phyloP scores from a whole-genome alignment of 1,139 yeast genomes.

The Kluyveromyces sp. region DNA sequence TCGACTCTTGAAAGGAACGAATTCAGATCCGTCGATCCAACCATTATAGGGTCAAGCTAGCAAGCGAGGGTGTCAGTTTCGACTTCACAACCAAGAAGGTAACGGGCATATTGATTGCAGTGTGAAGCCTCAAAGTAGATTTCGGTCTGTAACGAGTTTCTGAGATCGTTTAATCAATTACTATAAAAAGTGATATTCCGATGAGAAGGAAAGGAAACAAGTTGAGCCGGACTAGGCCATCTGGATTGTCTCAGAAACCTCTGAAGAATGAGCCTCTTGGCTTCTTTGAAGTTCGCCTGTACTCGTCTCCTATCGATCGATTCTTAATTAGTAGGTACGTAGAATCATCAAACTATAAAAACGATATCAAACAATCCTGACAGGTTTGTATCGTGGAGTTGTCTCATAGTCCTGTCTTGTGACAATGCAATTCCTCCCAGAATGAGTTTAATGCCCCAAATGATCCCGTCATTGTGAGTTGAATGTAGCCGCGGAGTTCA shows the following conservation, averaged over 20 bases:
- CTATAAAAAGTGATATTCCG: background rate
- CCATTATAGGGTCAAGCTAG: background rate
- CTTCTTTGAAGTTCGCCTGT: too few species aligned
- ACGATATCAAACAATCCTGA: background rate
- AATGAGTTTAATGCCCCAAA: background rate
- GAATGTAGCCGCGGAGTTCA: slow-evolving; percentile 7
- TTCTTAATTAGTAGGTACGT: background rate
- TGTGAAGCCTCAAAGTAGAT: too few species aligned
- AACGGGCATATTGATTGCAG: too few species aligned
- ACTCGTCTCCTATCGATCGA: background rate
- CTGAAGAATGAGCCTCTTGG: too few species aligned
- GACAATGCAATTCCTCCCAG: background rate
- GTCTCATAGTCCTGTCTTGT: too few species aligned
- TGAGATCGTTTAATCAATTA: background rate
- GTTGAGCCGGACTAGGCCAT: too few species aligned
- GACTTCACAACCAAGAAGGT: background rate
- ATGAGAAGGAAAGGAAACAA: background rate
- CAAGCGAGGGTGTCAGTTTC: background rate
- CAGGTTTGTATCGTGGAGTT: background rate
- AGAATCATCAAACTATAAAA: background rate
- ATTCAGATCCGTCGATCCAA: slow-evolving; percentile 7
- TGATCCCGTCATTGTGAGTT: background rate
- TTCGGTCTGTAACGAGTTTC: too few species aligned
- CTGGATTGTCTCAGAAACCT: too few species aligned
- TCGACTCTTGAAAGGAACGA: slow-evolving; percentile 12